A percentile compares a stretch with the other conserved stretches of the same genome.
These are phyloP conservation scores for Lablab purpureus DNA, from an alignment of 306 rosid genomes.

Conservation along the genomic window DNA sequence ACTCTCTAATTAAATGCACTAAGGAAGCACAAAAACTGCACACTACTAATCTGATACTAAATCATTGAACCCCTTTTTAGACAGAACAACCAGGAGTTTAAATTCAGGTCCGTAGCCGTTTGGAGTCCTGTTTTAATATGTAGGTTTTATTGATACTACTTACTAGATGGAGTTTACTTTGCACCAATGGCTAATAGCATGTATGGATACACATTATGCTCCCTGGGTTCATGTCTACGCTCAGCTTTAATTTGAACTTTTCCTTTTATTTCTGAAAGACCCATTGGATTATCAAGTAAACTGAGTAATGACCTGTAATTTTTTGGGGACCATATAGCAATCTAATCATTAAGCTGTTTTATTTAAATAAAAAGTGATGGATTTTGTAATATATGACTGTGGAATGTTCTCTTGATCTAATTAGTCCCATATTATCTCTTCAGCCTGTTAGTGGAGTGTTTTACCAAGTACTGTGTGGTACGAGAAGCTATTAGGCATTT, in stretches of 20 bases:
- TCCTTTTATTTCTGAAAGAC: constrained; percentile 27
- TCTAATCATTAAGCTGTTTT: constrained; percentile 34
- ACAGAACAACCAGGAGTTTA: constrained; percentile 2
- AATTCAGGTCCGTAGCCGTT: constrained; percentile 14
- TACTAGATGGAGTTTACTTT: not conserved
- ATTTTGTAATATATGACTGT: constrained; percentile 18
- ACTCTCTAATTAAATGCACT: constrained; percentile 19
- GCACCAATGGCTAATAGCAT: not conserved
- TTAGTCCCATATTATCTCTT: constrained; percentile 44
- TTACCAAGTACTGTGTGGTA: constrained; percentile 90
- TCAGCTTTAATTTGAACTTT: constrained; percentile 17
- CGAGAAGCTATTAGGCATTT: constrained; percentile 96
- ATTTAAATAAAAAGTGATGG: constrained; percentile 19
- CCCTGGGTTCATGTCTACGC: not conserved
- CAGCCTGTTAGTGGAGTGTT: constrained; percentile 95
- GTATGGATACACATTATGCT: not conserved
- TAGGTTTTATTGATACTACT: constrained; percentile 24
- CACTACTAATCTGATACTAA: constrained; percentile 33
- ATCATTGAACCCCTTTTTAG: not conserved
- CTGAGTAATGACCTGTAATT: constrained; percentile 14
- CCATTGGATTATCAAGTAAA: constrained; percentile 24
- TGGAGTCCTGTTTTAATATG: constrained; percentile 18
- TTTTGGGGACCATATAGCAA: constrained; percentile 19
- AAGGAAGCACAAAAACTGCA: constrained; percentile 19
- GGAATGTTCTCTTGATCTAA: constrained; percentile 33